Evolutionary conservation across 345 rosid genomes (phyloP).

Genomic region (Litchi chinensis): DNA sequence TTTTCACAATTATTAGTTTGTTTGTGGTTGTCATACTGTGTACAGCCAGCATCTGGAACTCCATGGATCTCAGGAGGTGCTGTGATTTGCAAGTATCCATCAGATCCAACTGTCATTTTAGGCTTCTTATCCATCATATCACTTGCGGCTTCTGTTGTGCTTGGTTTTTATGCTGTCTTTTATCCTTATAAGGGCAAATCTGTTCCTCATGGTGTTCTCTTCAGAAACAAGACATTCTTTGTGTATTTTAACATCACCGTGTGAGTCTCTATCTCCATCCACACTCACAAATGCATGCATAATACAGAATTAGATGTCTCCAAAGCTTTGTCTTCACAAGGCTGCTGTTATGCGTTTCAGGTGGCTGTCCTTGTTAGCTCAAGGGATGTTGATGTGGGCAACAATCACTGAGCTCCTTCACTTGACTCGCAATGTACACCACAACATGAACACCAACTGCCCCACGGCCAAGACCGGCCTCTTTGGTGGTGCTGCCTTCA

Average conservation of each 20-base stretch:
- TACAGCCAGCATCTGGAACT: slow-evolving; percentile 28
- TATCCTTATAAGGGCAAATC: slow-evolving; percentile 33
- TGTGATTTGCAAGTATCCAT: slow-evolving; percentile 35
- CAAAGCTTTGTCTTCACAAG: neutral
- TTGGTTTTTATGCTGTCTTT: slow-evolving; percentile 24
- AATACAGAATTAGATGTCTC: neutral
- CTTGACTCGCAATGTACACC: slow-evolving; percentile 22
- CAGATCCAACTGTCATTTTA: slow-evolving; percentile 27
- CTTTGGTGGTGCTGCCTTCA: slow-evolving; percentile 35
- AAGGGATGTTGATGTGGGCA: slow-evolving; percentile 29
- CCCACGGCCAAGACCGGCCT: slow-evolving; percentile 36
- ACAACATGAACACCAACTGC: slow-evolving; percentile 21
- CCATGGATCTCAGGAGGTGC: slow-evolving; percentile 2
- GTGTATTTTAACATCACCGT: slow-evolving; percentile 30
- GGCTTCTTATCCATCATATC: slow-evolving; percentile 30
- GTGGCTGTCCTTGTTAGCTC: slow-evolving; percentile 23
- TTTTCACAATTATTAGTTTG: neutral
- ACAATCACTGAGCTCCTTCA: slow-evolving; percentile 32
- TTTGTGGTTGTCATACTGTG: neutral
- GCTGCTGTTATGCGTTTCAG: slow-evolving; percentile 5
- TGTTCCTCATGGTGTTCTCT: slow-evolving; percentile 26
- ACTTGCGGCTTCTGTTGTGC: slow-evolving; percentile 18
- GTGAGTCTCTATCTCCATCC: slow-evolving; percentile 11
- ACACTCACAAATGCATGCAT: neutral
- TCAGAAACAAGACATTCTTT: slow-evolving; percentile 21